A percentile compares a stretch with the other conserved stretches of the same genome.
Evolutionary conservation across 2,329 filamentous ascomycete genomes (phyloP).

Genomic region (Drechmeria coniospora): DNA sequence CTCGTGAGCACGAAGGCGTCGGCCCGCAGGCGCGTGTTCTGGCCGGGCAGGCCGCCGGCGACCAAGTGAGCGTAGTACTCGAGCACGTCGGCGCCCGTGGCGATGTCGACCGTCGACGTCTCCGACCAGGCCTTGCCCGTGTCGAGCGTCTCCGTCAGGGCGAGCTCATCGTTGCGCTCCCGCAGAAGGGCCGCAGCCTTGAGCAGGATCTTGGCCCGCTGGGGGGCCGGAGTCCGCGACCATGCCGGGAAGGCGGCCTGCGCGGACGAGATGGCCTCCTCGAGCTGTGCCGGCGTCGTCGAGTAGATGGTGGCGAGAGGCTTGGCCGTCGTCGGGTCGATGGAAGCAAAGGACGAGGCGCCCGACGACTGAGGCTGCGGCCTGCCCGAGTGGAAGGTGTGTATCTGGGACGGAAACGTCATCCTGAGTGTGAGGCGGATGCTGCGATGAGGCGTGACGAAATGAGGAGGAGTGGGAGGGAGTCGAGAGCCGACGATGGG

Average conservation of each 20-base stretch:
- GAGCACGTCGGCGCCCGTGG: constrained; percentile 70
- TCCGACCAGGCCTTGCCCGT: constrained; percentile 78
- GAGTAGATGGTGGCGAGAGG: constrained; percentile 57
- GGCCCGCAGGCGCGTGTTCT: constrained; percentile 56
- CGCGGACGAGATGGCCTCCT: constrained; percentile 58
- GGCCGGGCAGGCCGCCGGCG: constrained; percentile 66
- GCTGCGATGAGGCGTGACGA: not conserved
- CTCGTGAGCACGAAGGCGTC: constrained; percentile 73
- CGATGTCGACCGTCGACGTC: constrained; percentile 69
- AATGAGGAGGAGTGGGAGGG: not conserved
- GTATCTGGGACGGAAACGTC: constrained; percentile 24
- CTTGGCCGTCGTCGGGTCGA: constrained; percentile 58
- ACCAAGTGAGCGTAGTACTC: constrained; percentile 77
- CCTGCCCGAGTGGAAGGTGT: constrained; percentile 64
- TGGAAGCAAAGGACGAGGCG: constrained; percentile 49
- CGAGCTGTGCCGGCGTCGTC: constrained; percentile 50
- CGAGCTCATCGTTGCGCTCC: constrained; percentile 63
- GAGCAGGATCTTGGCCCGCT: constrained; percentile 63
- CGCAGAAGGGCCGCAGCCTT: constrained; percentile 61
- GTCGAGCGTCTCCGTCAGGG: constrained; percentile 65
- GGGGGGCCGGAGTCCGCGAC: constrained; percentile 60
- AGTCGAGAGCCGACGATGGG: no score
- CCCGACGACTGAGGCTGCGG: constrained; percentile 40
- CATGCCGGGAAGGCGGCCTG: constrained; percentile 57
- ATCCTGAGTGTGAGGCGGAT: constrained; percentile 9